phyloP scores from a whole-genome alignment of 2,329 filamentous ascomycete genomes.

The Cladosporium sp. region DNA sequence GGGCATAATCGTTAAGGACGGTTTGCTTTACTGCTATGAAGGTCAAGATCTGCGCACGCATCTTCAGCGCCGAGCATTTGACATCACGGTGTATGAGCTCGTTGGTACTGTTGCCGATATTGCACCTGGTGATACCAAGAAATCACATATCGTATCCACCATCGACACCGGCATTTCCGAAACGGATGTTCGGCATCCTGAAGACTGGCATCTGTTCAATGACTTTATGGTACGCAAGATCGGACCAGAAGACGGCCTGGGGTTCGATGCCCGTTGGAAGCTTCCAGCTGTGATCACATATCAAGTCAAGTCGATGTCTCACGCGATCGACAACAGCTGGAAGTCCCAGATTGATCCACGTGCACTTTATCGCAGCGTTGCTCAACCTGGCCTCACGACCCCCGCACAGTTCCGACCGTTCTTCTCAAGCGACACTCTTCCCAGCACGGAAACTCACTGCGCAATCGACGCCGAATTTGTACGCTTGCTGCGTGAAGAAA shows the following conservation, averaged over 20 bases:
- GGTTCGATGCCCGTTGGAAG: slow-evolving; percentile 91
- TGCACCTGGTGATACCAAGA: slow-evolving; percentile 76
- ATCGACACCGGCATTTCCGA: slow-evolving; percentile 74
- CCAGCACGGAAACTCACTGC: slow-evolving; percentile 61
- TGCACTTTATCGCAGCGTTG: slow-evolving; percentile 72
- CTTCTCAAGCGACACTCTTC: slow-evolving; percentile 46
- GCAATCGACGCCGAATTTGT: slow-evolving; percentile 97
- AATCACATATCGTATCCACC: slow-evolving; percentile 84
- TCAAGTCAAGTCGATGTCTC: slow-evolving; percentile 75
- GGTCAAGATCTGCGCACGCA: slow-evolving; percentile 81
- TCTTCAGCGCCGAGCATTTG: slow-evolving; percentile 70
- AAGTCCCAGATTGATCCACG: slow-evolving; percentile 78
- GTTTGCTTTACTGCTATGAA: slow-evolving; percentile 93
- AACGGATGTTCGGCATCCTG: slow-evolving; percentile 53
- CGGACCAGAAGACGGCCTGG: slow-evolving; percentile 74
- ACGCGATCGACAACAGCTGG: slow-evolving; percentile 81
- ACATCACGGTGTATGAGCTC: slow-evolving; percentile 84
- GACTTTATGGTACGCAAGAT: slow-evolving; percentile 88
- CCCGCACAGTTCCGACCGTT: slow-evolving; percentile 26
- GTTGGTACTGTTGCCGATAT: slow-evolving; percentile 88
- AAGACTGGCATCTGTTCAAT: slow-evolving; percentile 94
- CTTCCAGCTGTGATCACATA: slow-evolving; percentile 81
- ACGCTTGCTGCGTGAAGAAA: slow-evolving; percentile 83
- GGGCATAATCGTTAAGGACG: slow-evolving; percentile 81
- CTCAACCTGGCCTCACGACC: slow-evolving; percentile 34